These are phyloP conservation scores for Cardiospermum halicacabum DNA, from an alignment of 345 rosid genomes.

Conservation along the genomic window DNA sequence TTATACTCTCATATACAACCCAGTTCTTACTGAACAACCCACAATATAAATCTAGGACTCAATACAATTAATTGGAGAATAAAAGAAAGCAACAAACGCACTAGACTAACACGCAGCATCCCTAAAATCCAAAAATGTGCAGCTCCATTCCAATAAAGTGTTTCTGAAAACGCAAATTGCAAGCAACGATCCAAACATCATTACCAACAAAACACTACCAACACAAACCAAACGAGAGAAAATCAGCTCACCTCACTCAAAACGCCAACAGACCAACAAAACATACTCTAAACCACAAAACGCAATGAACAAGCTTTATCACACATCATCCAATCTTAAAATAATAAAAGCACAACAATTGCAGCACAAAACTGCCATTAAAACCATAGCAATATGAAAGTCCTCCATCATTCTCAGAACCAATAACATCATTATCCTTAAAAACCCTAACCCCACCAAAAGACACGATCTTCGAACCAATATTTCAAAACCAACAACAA, in stretches of 20 bases:
- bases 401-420: too few relatives aligned
- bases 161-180: too few relatives aligned
- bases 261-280: conserved; percentile 5
- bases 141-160: too few relatives aligned
- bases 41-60: background rate
- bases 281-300: background rate
- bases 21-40: background rate
- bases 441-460: background rate
- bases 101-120: background rate
- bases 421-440: conserved; percentile 12
- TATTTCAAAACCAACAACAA: background rate
- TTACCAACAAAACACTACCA: background rate
- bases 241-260: background rate
- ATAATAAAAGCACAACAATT: too few relatives aligned
- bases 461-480: background rate
- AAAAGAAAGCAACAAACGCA: too few relatives aligned
- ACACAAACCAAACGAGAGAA: background rate
- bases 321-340: too few relatives aligned
- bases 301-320: background rate
- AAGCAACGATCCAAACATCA: background rate
- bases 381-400: too few relatives aligned
- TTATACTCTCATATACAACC: background rate
- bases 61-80: too few relatives aligned
- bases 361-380: too few relatives aligned
- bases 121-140: background rate